These are phyloP conservation scores for Beauveria caledonica DNA, from an alignment of 2,329 filamentous ascomycete genomes.

Conservation along the genomic window DNA sequence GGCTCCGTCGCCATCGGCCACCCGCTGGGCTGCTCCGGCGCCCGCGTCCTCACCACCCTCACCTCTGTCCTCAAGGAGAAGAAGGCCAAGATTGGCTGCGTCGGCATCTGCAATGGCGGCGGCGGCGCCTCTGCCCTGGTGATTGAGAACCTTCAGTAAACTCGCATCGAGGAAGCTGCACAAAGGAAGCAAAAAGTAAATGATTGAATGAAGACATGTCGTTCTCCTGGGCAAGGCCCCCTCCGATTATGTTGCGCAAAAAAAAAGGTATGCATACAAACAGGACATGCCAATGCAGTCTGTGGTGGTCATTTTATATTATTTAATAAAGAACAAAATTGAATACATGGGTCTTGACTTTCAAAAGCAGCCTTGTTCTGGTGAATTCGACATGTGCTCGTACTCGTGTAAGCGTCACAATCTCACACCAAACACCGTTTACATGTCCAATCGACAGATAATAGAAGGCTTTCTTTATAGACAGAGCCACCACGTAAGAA, in stretches of 20 bases:
- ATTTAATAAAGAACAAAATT: slow-evolving; percentile 5
- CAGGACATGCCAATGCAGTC: neutral
- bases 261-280: neutral
- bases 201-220: neutral
- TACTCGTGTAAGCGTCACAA: too few species aligned
- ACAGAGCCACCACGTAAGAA: too few species aligned
- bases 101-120: slow-evolving; percentile 96
- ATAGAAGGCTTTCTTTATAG: too few species aligned
- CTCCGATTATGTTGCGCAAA: neutral
- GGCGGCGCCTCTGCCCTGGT: slow-evolving; percentile 92
- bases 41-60: slow-evolving; percentile 85
- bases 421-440: too few species aligned
- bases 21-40: slow-evolving; percentile 87
- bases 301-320: slow-evolving; percentile 4
- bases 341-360: neutral
- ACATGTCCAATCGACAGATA: too few species aligned
- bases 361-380: too few species aligned
- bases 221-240: neutral
- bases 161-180: neutral
- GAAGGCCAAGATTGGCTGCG: slow-evolving; percentile 87
- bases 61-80: slow-evolving; percentile 83
- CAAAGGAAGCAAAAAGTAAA: neutral
- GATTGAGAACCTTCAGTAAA: slow-evolving; percentile 63
- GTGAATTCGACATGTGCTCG: too few species aligned
- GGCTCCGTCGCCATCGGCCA: slow-evolving; percentile 94